Base-by-base conservation (phyloP, 1,139 yeast genomes). In the Barnettozyma hawaiiensis region DNA sequence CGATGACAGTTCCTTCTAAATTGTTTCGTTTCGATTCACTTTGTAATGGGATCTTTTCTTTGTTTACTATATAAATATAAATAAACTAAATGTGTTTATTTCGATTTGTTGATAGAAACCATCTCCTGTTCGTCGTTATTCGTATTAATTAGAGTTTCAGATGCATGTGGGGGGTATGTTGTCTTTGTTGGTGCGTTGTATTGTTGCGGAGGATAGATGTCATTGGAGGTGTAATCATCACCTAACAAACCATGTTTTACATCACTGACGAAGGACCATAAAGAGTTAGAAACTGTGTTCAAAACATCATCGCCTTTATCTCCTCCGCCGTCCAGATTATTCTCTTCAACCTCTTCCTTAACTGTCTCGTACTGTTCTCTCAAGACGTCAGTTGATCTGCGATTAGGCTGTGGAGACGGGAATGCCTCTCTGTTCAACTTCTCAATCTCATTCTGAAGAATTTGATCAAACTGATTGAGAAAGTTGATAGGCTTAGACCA, bases 401-500 rank as follows among this genome's bases (percentile, higher is more conserved):
- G 19, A 47, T 50, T 14, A 40, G 40, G 22, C 46, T 24, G 34
- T 18, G 37, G 38, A 18, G 34, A 21, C 16, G 45, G 42, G 39
- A 49, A 50, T 2, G 53, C 51, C 15, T 53, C 54, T 34, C 50
- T 51, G 23, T 51, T 61, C 18, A 78, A 62, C 58, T 75, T 70
- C 53, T 82, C 90, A 49, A 83, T 69, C 57, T 82, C 90, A 44
- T 70, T 73, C 55, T 78, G 86, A 23, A 83, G 64, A 63, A 81
- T 69, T 39, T 75, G 75, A 59, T 83, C 92, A 54, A 83, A 73
- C 48, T 80, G 87, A 52, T 80, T 85, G 35, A 83, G 69, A 45
- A 81, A 67, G 34, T 70, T 75, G 37, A 82, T 66, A 1, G 90
- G 86, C 51, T 76, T 81, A 3, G 69, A 51, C 69, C 70, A 62